phyloP scores from a whole-genome alignment of 2,329 filamentous ascomycete genomes.

The Aspergillus fischeri region DNA sequence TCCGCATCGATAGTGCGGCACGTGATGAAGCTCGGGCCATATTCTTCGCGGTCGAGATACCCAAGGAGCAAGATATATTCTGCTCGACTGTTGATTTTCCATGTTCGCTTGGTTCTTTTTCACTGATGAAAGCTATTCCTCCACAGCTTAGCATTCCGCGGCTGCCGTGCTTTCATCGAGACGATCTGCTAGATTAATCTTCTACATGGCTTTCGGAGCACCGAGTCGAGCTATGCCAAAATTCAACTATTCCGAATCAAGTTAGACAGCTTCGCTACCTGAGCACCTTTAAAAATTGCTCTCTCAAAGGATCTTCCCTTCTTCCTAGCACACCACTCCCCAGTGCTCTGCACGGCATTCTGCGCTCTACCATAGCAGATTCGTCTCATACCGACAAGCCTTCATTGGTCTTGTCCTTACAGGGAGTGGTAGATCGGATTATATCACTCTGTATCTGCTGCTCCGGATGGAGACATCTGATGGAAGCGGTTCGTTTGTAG shows the following conservation, averaged over 20 bases:
- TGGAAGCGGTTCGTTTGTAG: slow-evolving; percentile 73
- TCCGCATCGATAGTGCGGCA: slow-evolving; percentile 13
- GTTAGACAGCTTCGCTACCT: slow-evolving; percentile 12
- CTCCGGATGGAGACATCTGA: slow-evolving; percentile 69
- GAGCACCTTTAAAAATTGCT: slow-evolving; percentile 19
- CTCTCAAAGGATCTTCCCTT: slow-evolving; percentile 9
- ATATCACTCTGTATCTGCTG: slow-evolving; percentile 79
- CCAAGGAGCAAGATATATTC: neutral
- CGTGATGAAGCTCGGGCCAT: slow-evolving; percentile 12
- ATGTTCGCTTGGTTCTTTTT: neutral
- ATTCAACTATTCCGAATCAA: slow-evolving; percentile 14
- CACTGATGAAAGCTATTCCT: neutral
- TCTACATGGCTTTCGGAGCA: too few relatives aligned
- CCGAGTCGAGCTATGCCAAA: neutral
- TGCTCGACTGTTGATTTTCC: neutral
- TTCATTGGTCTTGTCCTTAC: slow-evolving; percentile 38
- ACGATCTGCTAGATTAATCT: neutral
- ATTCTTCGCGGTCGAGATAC: neutral
- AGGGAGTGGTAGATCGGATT: slow-evolving; percentile 61
- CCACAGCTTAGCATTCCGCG: neutral
- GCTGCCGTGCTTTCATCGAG: neutral
- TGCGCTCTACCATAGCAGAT: slow-evolving; percentile 28
- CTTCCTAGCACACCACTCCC: slow-evolving; percentile 35
- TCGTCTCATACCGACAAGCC: slow-evolving; percentile 27
- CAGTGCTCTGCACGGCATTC: slow-evolving; percentile 37